A percentile compares a stretch with the other conserved stretches of the same genome.
phyloP scores from a whole-genome alignment of 2,329 filamentous ascomycete species.

The Escovopsis weberi region DNA sequence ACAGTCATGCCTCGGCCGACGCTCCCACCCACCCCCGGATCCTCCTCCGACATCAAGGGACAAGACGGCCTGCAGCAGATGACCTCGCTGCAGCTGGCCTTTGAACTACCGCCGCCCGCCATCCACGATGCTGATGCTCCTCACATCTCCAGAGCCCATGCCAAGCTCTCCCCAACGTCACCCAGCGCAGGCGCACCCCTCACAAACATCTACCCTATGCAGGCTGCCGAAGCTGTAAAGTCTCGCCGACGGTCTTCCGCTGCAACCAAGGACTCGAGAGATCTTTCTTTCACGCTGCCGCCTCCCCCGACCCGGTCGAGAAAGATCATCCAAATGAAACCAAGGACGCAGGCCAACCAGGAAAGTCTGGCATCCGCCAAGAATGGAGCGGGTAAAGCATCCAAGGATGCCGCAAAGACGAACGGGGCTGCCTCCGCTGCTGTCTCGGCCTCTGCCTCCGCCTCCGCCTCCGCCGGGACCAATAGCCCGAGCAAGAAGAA shows the following conservation, averaged over 20 bases:
- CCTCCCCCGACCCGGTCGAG: slow-evolving; percentile 83
- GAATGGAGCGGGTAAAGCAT: no score
- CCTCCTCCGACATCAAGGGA: slow-evolving; percentile 65
- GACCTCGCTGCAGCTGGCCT: slow-evolving; percentile 48
- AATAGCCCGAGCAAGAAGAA: slow-evolving; percentile 51
- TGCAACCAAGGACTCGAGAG: slow-evolving; percentile 27
- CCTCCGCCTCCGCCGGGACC: slow-evolving; percentile 10
- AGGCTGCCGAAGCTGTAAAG: slow-evolving; percentile 37
- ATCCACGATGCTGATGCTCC: slow-evolving; percentile 30
- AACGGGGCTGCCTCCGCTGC: slow-evolving; percentile 6
- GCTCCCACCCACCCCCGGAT: slow-evolving; percentile 58
- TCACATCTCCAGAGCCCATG: slow-evolving; percentile 15
- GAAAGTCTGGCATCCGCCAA: slow-evolving; percentile 9
- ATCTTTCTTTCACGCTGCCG: slow-evolving; percentile 63
- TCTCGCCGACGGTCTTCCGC: slow-evolving; percentile 37
- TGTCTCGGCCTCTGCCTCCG: slow-evolving; percentile 7
- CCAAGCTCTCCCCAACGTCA: slow-evolving; percentile 17
- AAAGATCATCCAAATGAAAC: slow-evolving; percentile 99
- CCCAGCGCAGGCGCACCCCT: slow-evolving; percentile 10
- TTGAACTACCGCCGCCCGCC: slow-evolving; percentile 66
- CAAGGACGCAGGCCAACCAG: slow-evolving; percentile 27
- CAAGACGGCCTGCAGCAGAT: slow-evolving; percentile 51
- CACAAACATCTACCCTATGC: slow-evolving; percentile 26
- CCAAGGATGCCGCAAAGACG: slow-evolving; percentile 11
- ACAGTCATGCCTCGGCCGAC: slow-evolving; percentile 18